Evolutionary conservation across 1,284 basidiomycete species (phyloP).

Genomic region (Cryptococcus maquisensis): DNA sequence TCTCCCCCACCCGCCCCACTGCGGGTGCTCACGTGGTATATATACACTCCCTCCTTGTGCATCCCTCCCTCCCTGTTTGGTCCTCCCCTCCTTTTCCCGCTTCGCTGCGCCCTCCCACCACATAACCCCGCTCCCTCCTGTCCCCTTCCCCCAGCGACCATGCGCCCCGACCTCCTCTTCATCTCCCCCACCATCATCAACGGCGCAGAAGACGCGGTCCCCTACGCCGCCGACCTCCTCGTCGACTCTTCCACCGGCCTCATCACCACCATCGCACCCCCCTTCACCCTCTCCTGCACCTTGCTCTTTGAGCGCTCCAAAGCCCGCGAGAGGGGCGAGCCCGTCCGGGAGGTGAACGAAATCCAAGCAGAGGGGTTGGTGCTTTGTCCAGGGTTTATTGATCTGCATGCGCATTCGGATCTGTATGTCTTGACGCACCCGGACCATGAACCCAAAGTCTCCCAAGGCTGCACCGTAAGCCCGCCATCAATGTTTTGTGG

Average conservation of each 20-base stretch:
- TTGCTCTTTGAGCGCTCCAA: neutral
- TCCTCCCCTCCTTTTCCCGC: neutral
- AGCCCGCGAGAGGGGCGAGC: neutral
- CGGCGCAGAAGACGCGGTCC: conserved; percentile 22
- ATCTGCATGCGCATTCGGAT: conserved; percentile 48
- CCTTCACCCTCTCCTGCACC: neutral
- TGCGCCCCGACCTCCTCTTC: conserved; percentile 23
- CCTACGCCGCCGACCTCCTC: conserved; percentile 35
- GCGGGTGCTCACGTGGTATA: neutral
- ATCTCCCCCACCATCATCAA: conserved; percentile 26
- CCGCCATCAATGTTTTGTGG: neutral
- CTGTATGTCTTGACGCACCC: conserved; percentile 42
- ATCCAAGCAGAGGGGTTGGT: conserved; percentile 29
- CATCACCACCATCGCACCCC: conserved; percentile 19
- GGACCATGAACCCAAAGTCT: conserved; percentile 42
- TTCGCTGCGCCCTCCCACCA: neutral
- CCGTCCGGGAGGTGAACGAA: neutral
- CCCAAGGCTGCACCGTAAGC: conserved; percentile 44
- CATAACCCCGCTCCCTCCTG: neutral
- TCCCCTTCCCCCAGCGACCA: neutral
- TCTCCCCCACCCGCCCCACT: neutral
- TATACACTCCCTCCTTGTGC: neutral
- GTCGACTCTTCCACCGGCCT: conserved; percentile 18
- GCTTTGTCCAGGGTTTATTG: conserved; percentile 46
- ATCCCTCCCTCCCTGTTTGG: neutral